Percentiles rank a stretch among this genome's conserved stretches.
Conservation (phyloP, 768 basidiomycete species). For the Trametes elegans region DNA sequence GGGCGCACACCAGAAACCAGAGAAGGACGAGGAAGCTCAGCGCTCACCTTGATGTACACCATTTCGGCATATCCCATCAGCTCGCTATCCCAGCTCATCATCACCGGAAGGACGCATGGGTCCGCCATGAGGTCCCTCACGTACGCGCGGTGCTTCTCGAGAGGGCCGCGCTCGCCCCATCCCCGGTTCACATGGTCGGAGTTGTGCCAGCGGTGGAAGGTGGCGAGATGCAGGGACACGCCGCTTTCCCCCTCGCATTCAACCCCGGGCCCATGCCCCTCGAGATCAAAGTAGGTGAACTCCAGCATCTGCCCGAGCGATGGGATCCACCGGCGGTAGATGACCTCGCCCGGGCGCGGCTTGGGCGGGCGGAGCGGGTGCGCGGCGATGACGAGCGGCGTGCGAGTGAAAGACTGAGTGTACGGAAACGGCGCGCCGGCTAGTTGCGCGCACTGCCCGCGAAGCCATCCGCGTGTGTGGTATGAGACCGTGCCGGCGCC, state of each 20-base stretch:
- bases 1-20: background rate
- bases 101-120: conserved; percentile 38
- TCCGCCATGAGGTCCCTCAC: conserved; percentile 35
- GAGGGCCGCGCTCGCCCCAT: conserved; percentile 46
- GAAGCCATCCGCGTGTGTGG: conserved; percentile 34
- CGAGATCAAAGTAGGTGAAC: conserved; percentile 31
- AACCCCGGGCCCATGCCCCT: conserved; percentile 3
- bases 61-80: conserved; percentile 45
- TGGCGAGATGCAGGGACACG: conserved; percentile 35
- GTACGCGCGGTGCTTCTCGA: conserved; percentile 44
- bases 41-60: conserved; percentile 47
- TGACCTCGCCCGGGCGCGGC: conserved; percentile 37
- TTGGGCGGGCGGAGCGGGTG: conserved; percentile 53
- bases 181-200: conserved; percentile 42
- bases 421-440: conserved; percentile 34
- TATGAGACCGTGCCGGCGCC: conserved; percentile 39
- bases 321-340: conserved; percentile 39
- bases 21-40: conserved; percentile 25
- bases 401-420: conserved; percentile 42
- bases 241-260: conserved; percentile 9
- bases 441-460: conserved; percentile 30
- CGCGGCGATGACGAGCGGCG: conserved; percentile 44
- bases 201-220: conserved; percentile 51
- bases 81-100: conserved; percentile 48
- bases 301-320: conserved; percentile 33